phyloP scores from a whole-genome alignment of 345 rosid genomes.

The sweet orange (Citrus sinensis) region DNA sequence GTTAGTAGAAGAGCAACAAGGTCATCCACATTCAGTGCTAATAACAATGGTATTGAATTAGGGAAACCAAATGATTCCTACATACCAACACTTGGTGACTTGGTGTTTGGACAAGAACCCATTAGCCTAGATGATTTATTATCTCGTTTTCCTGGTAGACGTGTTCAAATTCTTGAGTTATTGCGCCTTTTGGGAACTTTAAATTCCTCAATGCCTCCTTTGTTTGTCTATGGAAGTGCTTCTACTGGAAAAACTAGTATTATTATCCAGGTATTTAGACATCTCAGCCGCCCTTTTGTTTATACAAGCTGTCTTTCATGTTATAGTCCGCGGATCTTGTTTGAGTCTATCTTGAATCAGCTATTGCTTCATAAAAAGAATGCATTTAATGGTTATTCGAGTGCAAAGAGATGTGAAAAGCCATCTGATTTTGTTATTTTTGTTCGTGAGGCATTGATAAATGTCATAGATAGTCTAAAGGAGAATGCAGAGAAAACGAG shows the following conservation, averaged over 20 bases:
- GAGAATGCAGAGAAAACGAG: constrained; percentile 27
- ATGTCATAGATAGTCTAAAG: constrained; percentile 33
- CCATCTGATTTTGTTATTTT: constrained; percentile 76
- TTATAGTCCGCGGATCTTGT: constrained; percentile 66
- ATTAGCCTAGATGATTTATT: constrained; percentile 48
- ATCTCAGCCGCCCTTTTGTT: constrained; percentile 72
- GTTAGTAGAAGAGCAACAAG: constrained; percentile 48
- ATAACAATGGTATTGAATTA: constrained; percentile 24
- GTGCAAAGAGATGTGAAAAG: constrained; percentile 75
- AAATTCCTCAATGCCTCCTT: constrained; percentile 61
- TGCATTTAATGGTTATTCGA: constrained; percentile 61
- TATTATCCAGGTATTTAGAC: constrained; percentile 57
- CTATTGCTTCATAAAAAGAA: constrained; percentile 55
- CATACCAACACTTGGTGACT: constrained; percentile 48
- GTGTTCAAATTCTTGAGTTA: constrained; percentile 53
- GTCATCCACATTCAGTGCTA: constrained; percentile 32
- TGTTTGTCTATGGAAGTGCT: constrained; percentile 66
- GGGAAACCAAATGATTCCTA: constrained; percentile 22
- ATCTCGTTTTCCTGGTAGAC: constrained; percentile 59
- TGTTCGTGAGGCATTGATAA: constrained; percentile 50
- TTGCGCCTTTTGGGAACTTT: constrained; percentile 58
- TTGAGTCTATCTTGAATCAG: constrained; percentile 76
- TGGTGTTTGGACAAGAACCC: constrained; percentile 43
- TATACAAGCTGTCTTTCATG: constrained; percentile 72
- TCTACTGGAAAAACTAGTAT: constrained; percentile 85